Conservation (phyloP, 306 rosid genomes). For the Cicer judaicum region DNA sequence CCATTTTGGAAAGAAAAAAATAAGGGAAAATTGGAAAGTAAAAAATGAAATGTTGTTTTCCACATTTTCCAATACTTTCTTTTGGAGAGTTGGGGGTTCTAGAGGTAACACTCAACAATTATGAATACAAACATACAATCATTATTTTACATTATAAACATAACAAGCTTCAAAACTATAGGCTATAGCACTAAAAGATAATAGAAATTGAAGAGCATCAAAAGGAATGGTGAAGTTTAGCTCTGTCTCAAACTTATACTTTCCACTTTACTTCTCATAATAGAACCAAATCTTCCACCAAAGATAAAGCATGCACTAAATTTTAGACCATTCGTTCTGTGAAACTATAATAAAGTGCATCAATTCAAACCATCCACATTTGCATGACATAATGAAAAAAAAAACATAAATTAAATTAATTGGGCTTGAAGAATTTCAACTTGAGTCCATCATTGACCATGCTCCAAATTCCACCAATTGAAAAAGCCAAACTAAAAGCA, state of each 20-base stretch:
- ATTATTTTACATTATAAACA: slow-evolving; percentile 3
- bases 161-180: slow-evolving; percentile 19
- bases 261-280: no score
- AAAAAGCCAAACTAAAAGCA: slow-evolving; percentile 88
- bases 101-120: slow-evolving; percentile 20
- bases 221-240: neutral
- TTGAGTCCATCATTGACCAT: slow-evolving; percentile 91
- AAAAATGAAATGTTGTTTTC: no score
- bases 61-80: neutral
- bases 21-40: no score
- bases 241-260: slow-evolving; percentile 3
- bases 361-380: neutral
- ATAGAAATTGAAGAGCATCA: slow-evolving; percentile 8
- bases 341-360: neutral
- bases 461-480: slow-evolving; percentile 99
- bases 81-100: neutral
- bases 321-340: no score
- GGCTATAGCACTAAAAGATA: slow-evolving; percentile 1
- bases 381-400: neutral
- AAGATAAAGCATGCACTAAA: no score
- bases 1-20: no score
- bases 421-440: slow-evolving; percentile 90
- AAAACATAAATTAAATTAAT: neutral
- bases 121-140: slow-evolving; percentile 29
- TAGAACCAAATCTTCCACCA: no score